Base-by-base conservation (phyloP, 2,329 filamentous ascomycete genomes). In the Claviceps citrina region DNA sequence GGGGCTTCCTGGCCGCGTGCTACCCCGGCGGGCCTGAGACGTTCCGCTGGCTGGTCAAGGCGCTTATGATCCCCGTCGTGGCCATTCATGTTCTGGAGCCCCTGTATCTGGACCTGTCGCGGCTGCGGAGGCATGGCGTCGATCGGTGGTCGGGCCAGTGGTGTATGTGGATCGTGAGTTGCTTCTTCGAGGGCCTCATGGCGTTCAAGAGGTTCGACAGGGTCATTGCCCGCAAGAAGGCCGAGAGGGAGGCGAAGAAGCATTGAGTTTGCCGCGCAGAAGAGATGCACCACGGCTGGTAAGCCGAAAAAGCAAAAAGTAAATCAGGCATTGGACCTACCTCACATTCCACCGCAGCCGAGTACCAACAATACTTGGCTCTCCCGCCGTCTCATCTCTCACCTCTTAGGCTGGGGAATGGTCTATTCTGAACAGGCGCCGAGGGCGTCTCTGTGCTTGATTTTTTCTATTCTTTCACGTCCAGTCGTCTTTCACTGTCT, bases 31-130 rank as follows among this genome's bases (percentile, higher is more conserved):
- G 84, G 8, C 67, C 74, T 2, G 55, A 53, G 2, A 70, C 71
- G 42, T 79, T 75, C 49, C 64, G 67, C 46, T 70, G 65, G 54
- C 58, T 82, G 1, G 75, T 80, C 45, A 70, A 70, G 36, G 54
- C 62, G 12, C 62, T 89, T 31, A 63, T 81, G 40, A 49, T 63
- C 16, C 64, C 72, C 1, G 71, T 87, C 42, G 3, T 84, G 1
- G 64, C 52, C 0, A 70, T 84, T 10, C 89, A 95, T 58, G 18
- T 66, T 0, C 43, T 58, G 3, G 89, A 95, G 64, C 60, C 67
- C n/a, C 59, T 60, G 33, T 61, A 65, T 53, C 62, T 79, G 49
- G 67, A 70, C 46, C 57, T 54, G 31, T 42, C 43, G 31, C 63
- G 59, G 36, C 58, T 76, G 44, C 51, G 50, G 40, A 67, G 54